Evolutionary conservation across 345 rosid species (phyloP).

Genomic region (Populus euphratica): DNA sequence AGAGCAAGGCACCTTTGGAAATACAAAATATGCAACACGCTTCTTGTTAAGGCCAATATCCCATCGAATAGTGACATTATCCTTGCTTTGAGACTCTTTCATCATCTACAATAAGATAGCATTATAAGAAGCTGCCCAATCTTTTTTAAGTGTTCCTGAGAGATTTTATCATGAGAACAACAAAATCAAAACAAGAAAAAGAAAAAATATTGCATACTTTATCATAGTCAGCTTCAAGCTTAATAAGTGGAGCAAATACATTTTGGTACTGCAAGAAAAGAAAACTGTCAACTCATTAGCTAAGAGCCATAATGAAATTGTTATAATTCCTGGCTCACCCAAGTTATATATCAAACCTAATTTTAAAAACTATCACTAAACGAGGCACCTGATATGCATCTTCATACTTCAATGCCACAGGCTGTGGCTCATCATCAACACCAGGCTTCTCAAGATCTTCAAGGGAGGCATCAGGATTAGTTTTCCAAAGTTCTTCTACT

Average conservation of each 20-base stretch:
- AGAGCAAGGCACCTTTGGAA: constrained; percentile 70
- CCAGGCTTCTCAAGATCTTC: constrained; percentile 99
- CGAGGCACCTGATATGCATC: constrained; percentile 92
- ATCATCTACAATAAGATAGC: constrained; percentile 62
- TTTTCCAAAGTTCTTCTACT: constrained; percentile 98
- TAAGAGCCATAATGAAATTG: constrained; percentile 1
- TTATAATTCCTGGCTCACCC: not conserved
- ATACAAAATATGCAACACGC: constrained; percentile 87
- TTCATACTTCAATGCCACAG: constrained; percentile 90
- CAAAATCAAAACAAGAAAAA: not conserved
- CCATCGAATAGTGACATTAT: constrained; percentile 91
- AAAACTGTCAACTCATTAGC: constrained; percentile 15
- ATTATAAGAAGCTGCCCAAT: constrained; percentile 12
- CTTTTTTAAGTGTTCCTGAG: not conserved
- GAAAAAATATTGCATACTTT: constrained; percentile 46
- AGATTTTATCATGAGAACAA: not conserved
- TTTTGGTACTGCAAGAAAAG: constrained; percentile 87
- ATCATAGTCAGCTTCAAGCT: constrained; percentile 99
- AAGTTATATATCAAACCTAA: constrained; percentile 4
- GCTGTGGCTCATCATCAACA: constrained; percentile 98
- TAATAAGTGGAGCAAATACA: constrained; percentile 97
- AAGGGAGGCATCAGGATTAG: constrained; percentile 94
- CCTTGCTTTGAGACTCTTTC: constrained; percentile 99
- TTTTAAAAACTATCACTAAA: constrained; percentile 3
- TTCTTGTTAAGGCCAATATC: constrained; percentile 98